A percentile compares a stretch with the other conserved stretches of the same genome.
Evolutionary conservation across 345 rosid genomes (phyloP).

Genomic region (Mallotus nudiflorus): DNA sequence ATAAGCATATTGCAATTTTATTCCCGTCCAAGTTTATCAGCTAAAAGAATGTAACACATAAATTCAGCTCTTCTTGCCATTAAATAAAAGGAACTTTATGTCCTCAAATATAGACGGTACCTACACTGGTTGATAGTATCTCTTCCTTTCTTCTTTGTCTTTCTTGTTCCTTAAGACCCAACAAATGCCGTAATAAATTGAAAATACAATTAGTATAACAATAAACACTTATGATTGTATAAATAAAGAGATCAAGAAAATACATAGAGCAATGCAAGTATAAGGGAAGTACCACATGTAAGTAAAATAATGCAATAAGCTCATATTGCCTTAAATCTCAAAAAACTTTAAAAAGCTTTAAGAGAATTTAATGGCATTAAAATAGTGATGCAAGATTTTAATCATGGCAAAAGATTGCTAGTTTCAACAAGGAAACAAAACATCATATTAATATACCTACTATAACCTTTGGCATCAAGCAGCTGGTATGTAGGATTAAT

Average conservation of each 20-base stretch:
- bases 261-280: too few species aligned
- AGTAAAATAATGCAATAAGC: neutral
- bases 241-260: neutral
- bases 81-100: neutral
- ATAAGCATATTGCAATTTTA: neutral
- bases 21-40: neutral
- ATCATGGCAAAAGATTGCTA: neutral
- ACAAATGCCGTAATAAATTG: constrained; percentile 46
- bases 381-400: neutral
- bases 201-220: neutral
- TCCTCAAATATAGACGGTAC: neutral
- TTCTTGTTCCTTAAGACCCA: constrained; percentile 87
- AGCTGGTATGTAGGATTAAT: constrained; percentile 96
- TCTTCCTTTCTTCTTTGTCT: constrained; percentile 80
- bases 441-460: constrained; percentile 55
- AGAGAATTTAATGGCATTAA: neutral
- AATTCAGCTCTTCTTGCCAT: too few species aligned
- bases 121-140: constrained; percentile 63
- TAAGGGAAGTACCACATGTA: neutral
- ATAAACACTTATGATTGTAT: neutral
- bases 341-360: neutral
- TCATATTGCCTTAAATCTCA: neutral
- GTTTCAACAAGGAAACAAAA: neutral
- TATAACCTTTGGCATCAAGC: constrained; percentile 98
- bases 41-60: neutral